Base-by-base conservation (phyloP, 805 yeast species). In the Saccharomyces mikatae region DNA sequence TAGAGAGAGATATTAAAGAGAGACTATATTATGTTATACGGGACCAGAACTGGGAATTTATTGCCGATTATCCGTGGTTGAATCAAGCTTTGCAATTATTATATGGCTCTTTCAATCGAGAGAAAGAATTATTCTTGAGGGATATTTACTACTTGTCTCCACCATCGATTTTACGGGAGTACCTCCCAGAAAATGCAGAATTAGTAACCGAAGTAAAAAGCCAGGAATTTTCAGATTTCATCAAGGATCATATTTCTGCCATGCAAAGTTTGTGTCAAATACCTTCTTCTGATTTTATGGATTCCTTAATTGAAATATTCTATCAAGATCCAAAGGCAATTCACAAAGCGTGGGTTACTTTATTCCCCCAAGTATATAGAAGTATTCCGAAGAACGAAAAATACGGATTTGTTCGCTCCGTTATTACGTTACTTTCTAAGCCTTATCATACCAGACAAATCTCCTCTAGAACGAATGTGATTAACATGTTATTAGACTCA, bases 11-110 rank as follows among this genome's bases (percentile, higher is more conserved):
- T 60, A 77, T 90, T 26, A 80, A 81, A 60, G 89, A 88, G 67
- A 77, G 99, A 55, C 74, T 94, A 36, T 83, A 85, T 59, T 95
- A 95, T 62, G 85, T 92, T 8, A 80, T 95, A n/a, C 76, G 92
- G 41, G 98, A 94, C 63, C 99, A 94, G 68, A 92, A 89, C 64
- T 94, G 99, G 99, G 99, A 94, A 66, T 86, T 81, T 60, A 74
- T 94, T 41, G 91, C 96, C 0, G 99, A 94, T 60, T 87, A 87
- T 62, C 87, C 90, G 46, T 94, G 99, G 99, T 72, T 92, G 57
- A 89, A 89, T 67, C 98, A 92, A 68, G 98, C 96, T 0, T 75
- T 89, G 21, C 97, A 91, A 65, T 71, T 95, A 29, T 71, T 94
- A 6, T 89, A 86, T 64, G 96, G 94, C 0, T 78, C 96, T 0